Evolutionary conservation across 257 asterid species (phyloP), one percentile per base, ranked within the genome.

Genomic region (Lycium ferocissimum): DNA sequence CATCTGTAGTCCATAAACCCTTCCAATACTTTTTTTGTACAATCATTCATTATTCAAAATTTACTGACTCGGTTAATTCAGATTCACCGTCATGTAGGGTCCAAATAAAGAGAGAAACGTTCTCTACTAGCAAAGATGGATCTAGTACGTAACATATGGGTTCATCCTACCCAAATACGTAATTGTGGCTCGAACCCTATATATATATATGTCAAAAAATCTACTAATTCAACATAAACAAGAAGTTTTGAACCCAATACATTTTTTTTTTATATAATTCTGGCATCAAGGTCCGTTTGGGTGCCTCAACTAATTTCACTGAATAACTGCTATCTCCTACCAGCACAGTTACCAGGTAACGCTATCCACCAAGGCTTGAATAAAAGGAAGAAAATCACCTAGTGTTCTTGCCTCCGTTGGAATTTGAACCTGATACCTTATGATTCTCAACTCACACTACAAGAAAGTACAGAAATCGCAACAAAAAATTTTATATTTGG

Each of bases 1-100:
- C 88, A 61, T 76, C 82, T 57, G 54, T 40, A 40, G 45, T 76
- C 26, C 88, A 37, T 66, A 6, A 83, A 47, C 59, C 66, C 75
- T 47, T 49, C 9, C 22, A 4, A 2, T 4, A 20, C 38, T 3
- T 20, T 62, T 9, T 62, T 15, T 13, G 14, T 56, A 15, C 33
- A 35, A 49, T 9, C 12, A 9, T 49, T 9, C 3, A 9, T 2
- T 49, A 49, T 49, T 9, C 10, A 10, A 8, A 9, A 8, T 49
- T 49, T 49, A 49, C 1, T 18, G 11, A 0, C 20, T 18, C 3
- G 12, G n/a, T 3, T 73, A 47, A 73, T 73, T 73, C 1, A 73
- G 13, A 9, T 18, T 18, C 1, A 18, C 1, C 0, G 33, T 4
- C 1, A 0, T 1, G 5, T 20, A 5, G 7, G 6, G 0, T 47